Evolutionary conservation across 192 early-diverging fungal genomes (phyloP).

Genomic region (Haplosporangium gracile): DNA sequence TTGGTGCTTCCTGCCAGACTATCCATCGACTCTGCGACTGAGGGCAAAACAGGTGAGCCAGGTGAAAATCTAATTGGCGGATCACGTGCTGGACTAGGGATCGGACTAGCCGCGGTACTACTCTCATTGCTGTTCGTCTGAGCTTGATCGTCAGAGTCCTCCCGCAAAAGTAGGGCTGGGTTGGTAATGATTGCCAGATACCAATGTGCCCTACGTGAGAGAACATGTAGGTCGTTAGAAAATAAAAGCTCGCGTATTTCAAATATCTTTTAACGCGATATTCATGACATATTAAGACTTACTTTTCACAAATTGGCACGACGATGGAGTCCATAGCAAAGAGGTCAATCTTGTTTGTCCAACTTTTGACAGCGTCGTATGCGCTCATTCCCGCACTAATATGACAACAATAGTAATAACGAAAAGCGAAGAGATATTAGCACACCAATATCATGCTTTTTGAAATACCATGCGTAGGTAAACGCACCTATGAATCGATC

Average conservation of each 20-base stretch:
- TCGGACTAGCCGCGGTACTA: neutral
- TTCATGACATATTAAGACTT: neutral
- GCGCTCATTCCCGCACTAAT: slow-evolving; percentile 19
- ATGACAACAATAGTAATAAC: neutral
- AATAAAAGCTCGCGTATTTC: neutral
- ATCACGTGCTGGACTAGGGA: neutral
- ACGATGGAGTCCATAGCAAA: slow-evolving; percentile 80
- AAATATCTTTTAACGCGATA: neutral
- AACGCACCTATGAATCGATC: neutral
- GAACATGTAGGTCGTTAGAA: neutral
- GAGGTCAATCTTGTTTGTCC: slow-evolving; percentile 80
- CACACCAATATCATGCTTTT: neutral
- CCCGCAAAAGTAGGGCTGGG: slow-evolving; percentile 64
- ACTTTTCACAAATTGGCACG: slow-evolving; percentile 84
- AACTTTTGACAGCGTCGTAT: slow-evolving; percentile 75
- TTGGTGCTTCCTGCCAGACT: neutral
- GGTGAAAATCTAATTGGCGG: neutral
- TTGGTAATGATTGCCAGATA: slow-evolving; percentile 85
- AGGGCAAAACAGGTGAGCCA: neutral
- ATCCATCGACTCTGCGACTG: neutral
- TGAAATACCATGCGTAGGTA: neutral
- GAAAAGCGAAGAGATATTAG: neutral
- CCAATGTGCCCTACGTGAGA: slow-evolving; percentile 77
- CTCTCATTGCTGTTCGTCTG: too few species aligned
- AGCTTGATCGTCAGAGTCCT: neutral